phyloP scores from a whole-genome alignment of 768 basidiomycete species.

The Udeniomyces megalosporus region DNA sequence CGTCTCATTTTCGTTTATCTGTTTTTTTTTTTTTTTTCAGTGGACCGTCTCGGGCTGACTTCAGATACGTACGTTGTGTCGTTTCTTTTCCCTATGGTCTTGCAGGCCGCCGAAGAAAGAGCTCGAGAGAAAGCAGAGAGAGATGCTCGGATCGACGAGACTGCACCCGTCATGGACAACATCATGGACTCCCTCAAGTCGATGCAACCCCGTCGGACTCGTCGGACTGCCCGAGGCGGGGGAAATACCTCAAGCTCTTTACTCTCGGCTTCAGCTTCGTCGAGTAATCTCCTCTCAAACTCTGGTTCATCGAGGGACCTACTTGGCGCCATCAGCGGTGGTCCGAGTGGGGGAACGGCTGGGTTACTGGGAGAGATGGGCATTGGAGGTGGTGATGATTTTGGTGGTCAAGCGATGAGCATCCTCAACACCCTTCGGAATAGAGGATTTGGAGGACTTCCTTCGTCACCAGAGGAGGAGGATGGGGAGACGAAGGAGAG shows the following conservation, averaged over 20 bases:
- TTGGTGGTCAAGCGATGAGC: conserved; percentile 10
- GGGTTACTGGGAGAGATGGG: too few species aligned
- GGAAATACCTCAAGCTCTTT: not conserved
- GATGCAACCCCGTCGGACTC: conserved; percentile 2
- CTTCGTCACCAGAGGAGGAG: not conserved
- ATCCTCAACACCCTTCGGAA: not conserved
- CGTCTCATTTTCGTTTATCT: not conserved
- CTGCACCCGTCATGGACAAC: conserved; percentile 15
- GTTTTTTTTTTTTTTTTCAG: not conserved
- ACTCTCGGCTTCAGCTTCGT: not conserved
- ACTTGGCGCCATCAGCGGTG: too few species aligned
- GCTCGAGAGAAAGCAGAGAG: conserved; percentile 7
- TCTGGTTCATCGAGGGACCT: too few species aligned
- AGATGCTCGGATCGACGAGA: conserved; percentile 6
- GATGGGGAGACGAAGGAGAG: not conserved
- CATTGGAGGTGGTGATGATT: not conserved
- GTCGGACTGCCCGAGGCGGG: not conserved
- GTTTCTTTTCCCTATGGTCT: not conserved
- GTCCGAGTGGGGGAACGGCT: too few species aligned
- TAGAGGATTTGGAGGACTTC: not conserved
- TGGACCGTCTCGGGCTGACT: too few species aligned
- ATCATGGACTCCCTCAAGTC: conserved; percentile 14
- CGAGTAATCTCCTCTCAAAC: too few species aligned
- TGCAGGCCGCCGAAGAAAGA: conserved; percentile 4
- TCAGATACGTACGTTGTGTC: too few species aligned